phyloP scores from a whole-genome alignment of 106 monocot genomes.

The Dendrobium catenatum region DNA sequence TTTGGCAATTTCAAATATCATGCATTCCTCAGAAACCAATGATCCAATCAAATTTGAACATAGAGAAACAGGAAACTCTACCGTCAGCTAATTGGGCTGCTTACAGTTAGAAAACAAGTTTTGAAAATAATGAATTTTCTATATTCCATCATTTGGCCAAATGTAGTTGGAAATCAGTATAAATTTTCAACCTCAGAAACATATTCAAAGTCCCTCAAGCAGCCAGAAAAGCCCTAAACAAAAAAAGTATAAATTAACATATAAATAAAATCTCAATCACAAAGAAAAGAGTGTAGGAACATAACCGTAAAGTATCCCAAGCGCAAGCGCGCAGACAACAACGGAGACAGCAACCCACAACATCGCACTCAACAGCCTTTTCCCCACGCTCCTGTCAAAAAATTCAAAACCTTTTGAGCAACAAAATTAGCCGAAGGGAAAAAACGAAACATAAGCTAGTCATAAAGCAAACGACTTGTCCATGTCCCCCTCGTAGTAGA shows the following conservation, averaged over 20 bases:
- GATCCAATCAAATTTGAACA: not conserved
- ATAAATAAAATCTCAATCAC: not conserved
- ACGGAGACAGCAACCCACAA: conserved; percentile 60
- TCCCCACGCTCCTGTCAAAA: conserved; percentile 52
- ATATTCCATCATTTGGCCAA: not conserved
- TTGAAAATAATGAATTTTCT: not conserved
- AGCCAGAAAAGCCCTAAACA: too few species aligned
- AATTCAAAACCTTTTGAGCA: not conserved
- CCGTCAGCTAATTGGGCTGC: not conserved
- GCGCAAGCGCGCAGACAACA: conserved; percentile 65
- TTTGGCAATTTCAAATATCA: not conserved
- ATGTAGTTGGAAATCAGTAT: too few species aligned
- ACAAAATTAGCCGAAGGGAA: not conserved
- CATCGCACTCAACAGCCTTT: conserved; percentile 69
- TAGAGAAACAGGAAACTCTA: not conserved
- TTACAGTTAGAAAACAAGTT: not conserved
- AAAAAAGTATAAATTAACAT: too few species aligned
- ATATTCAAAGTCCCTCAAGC: too few species aligned
- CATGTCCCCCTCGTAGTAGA: conserved; percentile 98
- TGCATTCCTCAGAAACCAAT: not conserved
- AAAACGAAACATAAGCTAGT: not conserved
- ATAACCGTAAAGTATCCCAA: conserved; percentile 85
- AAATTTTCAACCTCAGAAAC: too few species aligned
- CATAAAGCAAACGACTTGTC: conserved; percentile 46
- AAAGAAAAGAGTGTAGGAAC: not conserved